Evolutionary conservation across 2,329 filamentous ascomycete genomes (phyloP).

Genomic region (Cordyceps farinosa): DNA sequence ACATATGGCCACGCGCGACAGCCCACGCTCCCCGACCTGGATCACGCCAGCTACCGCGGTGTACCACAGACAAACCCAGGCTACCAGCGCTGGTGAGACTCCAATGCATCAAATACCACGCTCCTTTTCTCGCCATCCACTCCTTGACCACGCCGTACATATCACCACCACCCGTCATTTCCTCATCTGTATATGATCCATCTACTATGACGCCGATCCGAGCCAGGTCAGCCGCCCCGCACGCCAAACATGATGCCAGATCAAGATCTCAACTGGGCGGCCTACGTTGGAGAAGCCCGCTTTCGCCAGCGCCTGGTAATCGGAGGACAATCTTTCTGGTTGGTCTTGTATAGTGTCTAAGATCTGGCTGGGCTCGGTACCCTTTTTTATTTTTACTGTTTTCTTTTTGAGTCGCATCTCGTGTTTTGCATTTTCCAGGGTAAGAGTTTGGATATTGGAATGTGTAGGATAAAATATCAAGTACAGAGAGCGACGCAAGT

Average conservation of each 20-base stretch:
- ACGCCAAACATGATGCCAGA: neutral
- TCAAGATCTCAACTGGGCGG: neutral
- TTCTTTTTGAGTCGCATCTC: neutral
- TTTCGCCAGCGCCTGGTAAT: no score
- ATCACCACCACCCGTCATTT: neutral
- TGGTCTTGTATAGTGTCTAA: neutral
- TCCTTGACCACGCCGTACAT: conserved; percentile 7
- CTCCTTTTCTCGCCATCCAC: neutral
- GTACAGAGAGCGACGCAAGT: neutral
- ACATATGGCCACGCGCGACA: neutral
- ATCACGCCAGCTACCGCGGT: conserved; percentile 3
- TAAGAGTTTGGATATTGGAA: neutral
- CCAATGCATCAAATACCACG: neutral
- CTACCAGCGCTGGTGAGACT: conserved; percentile 6
- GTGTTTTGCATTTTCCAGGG: neutral
- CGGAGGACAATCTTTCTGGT: neutral
- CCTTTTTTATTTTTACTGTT: neutral
- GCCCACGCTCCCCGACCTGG: conserved; percentile 4
- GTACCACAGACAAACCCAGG: conserved; percentile 1
- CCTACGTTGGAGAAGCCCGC: no score
- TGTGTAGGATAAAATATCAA: neutral
- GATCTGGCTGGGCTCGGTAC: neutral
- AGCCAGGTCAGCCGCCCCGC: neutral
- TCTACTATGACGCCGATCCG: neutral
- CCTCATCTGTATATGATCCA: neutral